Conservation (phyloP, 208 protist species). For the Perkinsela sp. region DNA sequence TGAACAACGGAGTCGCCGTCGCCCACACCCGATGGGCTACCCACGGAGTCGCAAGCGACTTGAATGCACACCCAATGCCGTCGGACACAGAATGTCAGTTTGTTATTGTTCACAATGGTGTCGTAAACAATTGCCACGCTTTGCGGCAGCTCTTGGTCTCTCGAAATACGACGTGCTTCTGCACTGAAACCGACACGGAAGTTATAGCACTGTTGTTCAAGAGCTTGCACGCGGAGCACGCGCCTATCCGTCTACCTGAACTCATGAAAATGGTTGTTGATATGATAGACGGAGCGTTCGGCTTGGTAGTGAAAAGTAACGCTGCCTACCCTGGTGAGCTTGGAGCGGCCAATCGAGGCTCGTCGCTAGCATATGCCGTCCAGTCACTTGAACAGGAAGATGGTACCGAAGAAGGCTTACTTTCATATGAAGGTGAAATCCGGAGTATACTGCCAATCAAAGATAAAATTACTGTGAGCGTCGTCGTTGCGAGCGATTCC, state of each 20-base stretch:
- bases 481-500: slow-evolving; percentile 75
- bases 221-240: slow-evolving; percentile 30
- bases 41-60: slow-evolving; percentile 61
- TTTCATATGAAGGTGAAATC: not conserved
- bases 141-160: slow-evolving; percentile 28
- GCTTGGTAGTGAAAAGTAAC: slow-evolving; percentile 39
- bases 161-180: slow-evolving; percentile 48
- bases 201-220: slow-evolving; percentile 62
- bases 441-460: not conserved
- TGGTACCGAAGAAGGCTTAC: not conserved
- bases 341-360: slow-evolving; percentile 49
- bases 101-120: slow-evolving; percentile 76
- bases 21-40: slow-evolving; percentile 91
- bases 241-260: slow-evolving; percentile 13
- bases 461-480: slow-evolving; percentile 8
- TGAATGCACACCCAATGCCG: slow-evolving; percentile 72
- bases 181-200: slow-evolving; percentile 74
- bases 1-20: slow-evolving; percentile 28
- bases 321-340: slow-evolving; percentile 57
- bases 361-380: slow-evolving; percentile 68
- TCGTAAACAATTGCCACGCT: slow-evolving; percentile 70
- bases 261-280: slow-evolving; percentile 15
- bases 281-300: slow-evolving; percentile 56
- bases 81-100: slow-evolving; percentile 29
- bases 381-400: not conserved